These are phyloP conservation scores for Epichloe festucae DNA, from an alignment of 2,329 filamentous ascomycete genomes.

Conservation along the genomic window DNA sequence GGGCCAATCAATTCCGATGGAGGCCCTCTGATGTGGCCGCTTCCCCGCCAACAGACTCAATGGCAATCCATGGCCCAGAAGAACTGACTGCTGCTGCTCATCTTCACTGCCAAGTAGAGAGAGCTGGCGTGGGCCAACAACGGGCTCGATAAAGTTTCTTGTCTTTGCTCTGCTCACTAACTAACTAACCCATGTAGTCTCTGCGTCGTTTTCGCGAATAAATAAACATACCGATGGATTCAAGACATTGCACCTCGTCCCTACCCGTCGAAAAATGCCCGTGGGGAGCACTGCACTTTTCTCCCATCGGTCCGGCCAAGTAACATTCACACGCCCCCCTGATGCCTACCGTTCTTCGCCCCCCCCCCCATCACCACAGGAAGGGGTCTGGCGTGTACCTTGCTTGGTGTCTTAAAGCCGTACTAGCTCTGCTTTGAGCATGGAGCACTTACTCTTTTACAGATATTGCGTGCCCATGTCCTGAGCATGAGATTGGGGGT, in stretches of 20 bases:
- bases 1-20: not conserved
- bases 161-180: not conserved
- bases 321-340: not conserved
- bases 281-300: not conserved
- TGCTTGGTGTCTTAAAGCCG: slow-evolving; percentile 2
- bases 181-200: not conserved
- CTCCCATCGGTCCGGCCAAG: not conserved
- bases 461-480: slow-evolving; percentile 2
- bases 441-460: not conserved
- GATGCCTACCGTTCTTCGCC: not conserved
- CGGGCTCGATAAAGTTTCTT: not conserved
- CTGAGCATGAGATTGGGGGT: slow-evolving; percentile 3
- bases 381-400: not conserved
- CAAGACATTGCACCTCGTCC: not conserved
- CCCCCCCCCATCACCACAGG: not conserved
- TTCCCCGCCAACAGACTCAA: not conserved
- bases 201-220: not conserved
- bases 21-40: not conserved
- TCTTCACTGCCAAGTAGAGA: not conserved
- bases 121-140: not conserved
- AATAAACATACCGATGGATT: not conserved
- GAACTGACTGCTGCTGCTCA: not conserved
- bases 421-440: slow-evolving; percentile 4
- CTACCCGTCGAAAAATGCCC: not conserved
- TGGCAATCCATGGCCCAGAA: not conserved